Conservation (phyloP, 805 yeast species). For the Sungouiozyma ichnusensis region DNA sequence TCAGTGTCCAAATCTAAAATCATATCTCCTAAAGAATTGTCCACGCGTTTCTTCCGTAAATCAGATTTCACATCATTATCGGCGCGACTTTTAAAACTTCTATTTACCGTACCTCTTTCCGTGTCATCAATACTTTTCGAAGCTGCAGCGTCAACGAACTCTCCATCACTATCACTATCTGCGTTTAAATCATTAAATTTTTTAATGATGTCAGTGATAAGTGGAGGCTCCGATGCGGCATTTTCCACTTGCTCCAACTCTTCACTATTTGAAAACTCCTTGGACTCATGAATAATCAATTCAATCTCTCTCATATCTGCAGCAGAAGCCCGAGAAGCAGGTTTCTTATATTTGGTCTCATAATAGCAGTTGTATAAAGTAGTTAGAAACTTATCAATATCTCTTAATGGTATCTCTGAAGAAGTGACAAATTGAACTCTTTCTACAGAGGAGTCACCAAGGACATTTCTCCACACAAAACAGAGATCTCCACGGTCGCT, state of each 20-base stretch:
- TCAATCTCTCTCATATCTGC: constrained; percentile 51
- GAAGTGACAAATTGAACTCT: constrained; percentile 70
- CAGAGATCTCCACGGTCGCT: constrained; percentile 45
- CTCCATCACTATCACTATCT: constrained; percentile 3
- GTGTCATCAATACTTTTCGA: constrained; percentile 14
- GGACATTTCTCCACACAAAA: constrained; percentile 70
- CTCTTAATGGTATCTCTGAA: constrained; percentile 38
- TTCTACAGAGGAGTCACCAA: constrained; percentile 80
- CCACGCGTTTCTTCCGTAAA: no score
- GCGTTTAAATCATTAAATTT: constrained; percentile 2
- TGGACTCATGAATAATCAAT: constrained; percentile 4
- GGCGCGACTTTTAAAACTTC: background rate
- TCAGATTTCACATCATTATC: background rate
- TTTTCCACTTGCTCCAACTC: background rate
- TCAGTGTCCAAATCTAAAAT: constrained; percentile 21
- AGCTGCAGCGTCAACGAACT: constrained; percentile 9
- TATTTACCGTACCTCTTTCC: background rate
- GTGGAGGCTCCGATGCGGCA: background rate
- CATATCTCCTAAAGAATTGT: background rate
- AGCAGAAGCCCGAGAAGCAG: constrained; percentile 36
- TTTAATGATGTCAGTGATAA: background rate
- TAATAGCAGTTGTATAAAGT: constrained; percentile 59
- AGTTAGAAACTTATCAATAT: constrained; percentile 51
- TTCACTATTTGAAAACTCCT: constrained; percentile 1
- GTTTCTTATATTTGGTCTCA: constrained; percentile 58